Conservation (phyloP, 805 yeast genomes). For the Kodamaea sagamina region DNA sequence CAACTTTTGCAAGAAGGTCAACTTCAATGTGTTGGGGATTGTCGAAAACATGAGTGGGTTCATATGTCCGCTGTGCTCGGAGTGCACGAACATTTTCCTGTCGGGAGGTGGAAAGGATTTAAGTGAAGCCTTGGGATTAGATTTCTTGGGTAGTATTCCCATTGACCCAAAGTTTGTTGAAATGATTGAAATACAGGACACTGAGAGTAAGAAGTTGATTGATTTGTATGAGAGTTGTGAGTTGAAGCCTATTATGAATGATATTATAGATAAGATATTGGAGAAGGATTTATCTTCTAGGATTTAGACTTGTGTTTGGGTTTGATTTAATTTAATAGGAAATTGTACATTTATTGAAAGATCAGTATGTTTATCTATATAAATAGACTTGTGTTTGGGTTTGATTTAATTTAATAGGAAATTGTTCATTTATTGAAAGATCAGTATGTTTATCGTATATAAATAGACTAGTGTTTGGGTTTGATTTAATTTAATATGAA, state of each 20-base stretch:
- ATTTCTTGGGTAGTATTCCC: constrained; percentile 85
- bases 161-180: constrained; percentile 91
- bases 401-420: too few relatives aligned
- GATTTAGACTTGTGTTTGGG: constrained; percentile 11
- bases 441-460: too few relatives aligned
- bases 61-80: constrained; percentile 90
- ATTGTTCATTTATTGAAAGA: too few relatives aligned
- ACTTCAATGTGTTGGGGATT: constrained; percentile 76
- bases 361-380: too few relatives aligned
- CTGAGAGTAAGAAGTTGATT: constrained; percentile 32
- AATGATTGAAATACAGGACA: constrained; percentile 68
- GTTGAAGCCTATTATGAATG: constrained; percentile 39
- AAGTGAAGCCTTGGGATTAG: constrained; percentile 61
- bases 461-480: too few relatives aligned
- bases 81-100: constrained; percentile 88
- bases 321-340: too few relatives aligned
- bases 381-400: too few relatives aligned
- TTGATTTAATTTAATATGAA: too few relatives aligned
- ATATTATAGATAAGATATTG: constrained; percentile 37
- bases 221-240: constrained; percentile 38
- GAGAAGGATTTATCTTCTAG: constrained; percentile 31
- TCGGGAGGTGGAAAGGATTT: constrained; percentile 86
- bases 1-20: constrained; percentile 86
- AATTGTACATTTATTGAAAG: too few relatives aligned
- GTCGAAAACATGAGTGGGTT: constrained; percentile 97